Evolutionary conservation across 2,329 filamentous ascomycete species (phyloP), one percentile per base, ranked within the genome.

Genomic region (Colletotrichum sp.): DNA sequence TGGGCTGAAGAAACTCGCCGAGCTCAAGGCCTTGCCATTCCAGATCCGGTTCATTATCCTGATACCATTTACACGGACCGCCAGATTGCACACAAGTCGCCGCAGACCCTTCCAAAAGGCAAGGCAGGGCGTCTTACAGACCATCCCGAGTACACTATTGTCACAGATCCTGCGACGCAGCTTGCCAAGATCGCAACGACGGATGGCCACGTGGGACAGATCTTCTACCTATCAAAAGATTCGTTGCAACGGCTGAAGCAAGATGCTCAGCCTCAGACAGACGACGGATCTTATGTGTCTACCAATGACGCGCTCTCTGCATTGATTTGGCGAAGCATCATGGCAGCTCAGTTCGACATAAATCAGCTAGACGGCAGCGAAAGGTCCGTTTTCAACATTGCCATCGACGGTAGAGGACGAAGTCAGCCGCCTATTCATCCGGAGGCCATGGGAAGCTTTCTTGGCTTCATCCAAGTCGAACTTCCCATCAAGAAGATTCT

Each of bases 1-100:
- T 84, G 83, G 83, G 83, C 84, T 6, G 83, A 85, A 63, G 83
- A 82, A 52, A 83, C 83, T 39, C 80, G 83, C 55, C 80, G 80
- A 6, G 75, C 81, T 8, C 83, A 85, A 70, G 80, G 79, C 0
- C 65, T 81, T 9, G 70, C 78, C 14, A 79, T 79, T n/a, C 9
- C 39, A 5, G 59, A 77, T 5, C 82, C 81, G 0, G 71, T 79
- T 7, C 67, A 81, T 21, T 74, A 84, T 30, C 77, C 81, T 4
- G 80, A 81, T 1, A 78, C 60, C 5, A 80, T 83, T n/a, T 81
- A 81, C 70, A 80, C 77, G 21, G 83, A 83, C 60, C 78, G 83
- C 5, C 78, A 82, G 59, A 79, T 79, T 59, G 72, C 82, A 10
- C 2, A 61, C 30, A 3, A 34, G 1, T 16, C 16, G 18, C 7